Evolutionary conservation across 2,329 filamentous ascomycete species (phyloP), one percentile per base, ranked within the genome.

Genomic region (Alternaria longipes): DNA sequence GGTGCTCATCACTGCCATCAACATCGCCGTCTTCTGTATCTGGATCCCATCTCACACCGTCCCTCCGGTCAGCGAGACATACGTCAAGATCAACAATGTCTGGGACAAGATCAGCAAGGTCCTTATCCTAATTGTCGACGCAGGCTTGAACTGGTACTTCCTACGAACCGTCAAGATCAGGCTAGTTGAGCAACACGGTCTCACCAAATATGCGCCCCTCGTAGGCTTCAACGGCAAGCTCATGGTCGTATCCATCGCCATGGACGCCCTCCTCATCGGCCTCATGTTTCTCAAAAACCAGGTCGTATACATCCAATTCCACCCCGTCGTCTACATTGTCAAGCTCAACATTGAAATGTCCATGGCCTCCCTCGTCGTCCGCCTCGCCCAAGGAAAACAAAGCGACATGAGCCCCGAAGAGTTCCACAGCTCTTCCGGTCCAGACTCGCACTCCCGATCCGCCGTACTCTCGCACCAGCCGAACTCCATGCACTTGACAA

Each of bases 41-140:
- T 87, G 83, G 80, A 84, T 87, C 16, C 85, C 85, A 0, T 74
- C 83, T 0, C 81, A 84, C 1, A 79, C 65, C 0, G 42, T 55
- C 2, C 72, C 72, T 1, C 73, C 75, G 5, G 57, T 66, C 24
- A 81, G 74, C 34, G 50, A 78, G 2, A 70, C 66, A 1, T 86
- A 80, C 44, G 79, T 84, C 6, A 56, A 66, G 0, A 73, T 86
- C 56, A 87, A 87, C 63, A 70, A 79, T 0, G 73, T 84, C 24
- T 87, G 84, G 85, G 85, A 87, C 52, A 81, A 84, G 24, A 74
- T 81, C 26, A 84, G 84, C 14, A 87, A 87, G 62, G 78, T 82
- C 1, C 74, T 87, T 3, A 85, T 86, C 62, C 70, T 85, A 3
- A 50, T 85, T 1, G 78, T 86, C 7, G 85, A 87, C 58, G 83